Evolutionary conservation across 768 basidiomycete species (phyloP), one percentile per base, ranked within the genome.

Genomic region (Lactifluus piperatus): DNA sequence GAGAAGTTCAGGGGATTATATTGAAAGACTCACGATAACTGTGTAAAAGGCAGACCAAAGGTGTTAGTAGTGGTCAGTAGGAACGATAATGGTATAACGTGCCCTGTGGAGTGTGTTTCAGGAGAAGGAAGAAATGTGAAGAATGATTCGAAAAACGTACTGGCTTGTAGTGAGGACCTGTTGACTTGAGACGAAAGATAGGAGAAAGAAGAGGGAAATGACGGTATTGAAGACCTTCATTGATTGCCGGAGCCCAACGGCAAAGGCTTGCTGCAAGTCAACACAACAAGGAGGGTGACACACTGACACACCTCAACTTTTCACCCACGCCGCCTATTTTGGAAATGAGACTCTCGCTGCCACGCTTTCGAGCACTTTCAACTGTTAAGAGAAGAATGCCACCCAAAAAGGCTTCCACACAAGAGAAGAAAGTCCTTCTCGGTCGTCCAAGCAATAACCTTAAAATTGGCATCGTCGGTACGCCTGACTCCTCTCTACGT

Each of bases 381-480:
- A 57, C 71, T 56, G 73, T 71, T 50, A 85, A 85, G 74, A 82
- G 73, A 65, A 90, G 74, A 70, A 97, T 95, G 93, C 86, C 92
- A 3, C 94, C 94, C 14, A 94, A 92, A 76, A 94, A 95, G 74
- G 84, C 84, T 54, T 75, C 76, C 53, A 78, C 71, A 26, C 75
- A 76, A 11, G 91, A 93, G 75, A 97, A 94, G 78, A 95, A 91
- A 74, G 74, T 78, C 26, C 75, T 94, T 18, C 85, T 98, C 36
- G 97, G 97, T 46, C 76, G 94, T 56, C 95, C 97, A 34, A 79
- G 88, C 65, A 99, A 99, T 78, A 98, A 98, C 79, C 81, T 98
- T 70, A 91, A 94, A 83, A 89, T 97, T 69, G 97, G 97, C 71
- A 95, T 97, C 81, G 95, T 97, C 79, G 94, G 91, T 91, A 73